A percentile compares a stretch with the other conserved stretches of the same genome.
Evolutionary conservation across 495 filamentous ascomycete species (phyloP).

Genomic region (Tuber umbilicatum): DNA sequence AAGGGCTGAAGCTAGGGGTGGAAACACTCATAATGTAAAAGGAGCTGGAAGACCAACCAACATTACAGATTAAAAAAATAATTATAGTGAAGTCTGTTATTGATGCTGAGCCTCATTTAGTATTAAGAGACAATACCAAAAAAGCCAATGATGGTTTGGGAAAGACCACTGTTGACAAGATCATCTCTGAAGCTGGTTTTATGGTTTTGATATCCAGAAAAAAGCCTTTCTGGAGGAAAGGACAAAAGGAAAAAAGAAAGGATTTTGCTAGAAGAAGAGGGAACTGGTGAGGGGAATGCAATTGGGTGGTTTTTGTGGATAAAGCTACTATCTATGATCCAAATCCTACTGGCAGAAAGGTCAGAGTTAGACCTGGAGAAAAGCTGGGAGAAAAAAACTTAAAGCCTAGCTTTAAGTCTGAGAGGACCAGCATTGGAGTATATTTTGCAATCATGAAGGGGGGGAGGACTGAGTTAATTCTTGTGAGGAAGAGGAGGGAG

Average conservation of each 20-base stretch:
- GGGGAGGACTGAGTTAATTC: no score
- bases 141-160: background rate
- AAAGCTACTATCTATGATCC: no score
- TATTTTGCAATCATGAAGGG: background rate
- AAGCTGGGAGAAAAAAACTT: background rate
- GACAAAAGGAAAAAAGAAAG: background rate
- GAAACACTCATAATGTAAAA: background rate
- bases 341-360: no score
- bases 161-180: background rate
- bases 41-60: background rate
- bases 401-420: background rate
- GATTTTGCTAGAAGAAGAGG: no score
- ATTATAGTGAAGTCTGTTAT: background rate
- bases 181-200: background rate
- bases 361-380: background rate
- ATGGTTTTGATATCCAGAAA: background rate
- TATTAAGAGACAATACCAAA: background rate
- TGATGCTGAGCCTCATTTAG: background rate
- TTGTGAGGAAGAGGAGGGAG: no score
- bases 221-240: background rate
- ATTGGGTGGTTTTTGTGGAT: background rate
- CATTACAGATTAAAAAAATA: background rate
- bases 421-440: background rate
- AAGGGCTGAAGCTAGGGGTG: background rate
- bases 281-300: background rate